These are phyloP conservation scores for Saccharomyces hybrid DNA, from an alignment of 1,139 yeast species.

Conservation along the genomic window DNA sequence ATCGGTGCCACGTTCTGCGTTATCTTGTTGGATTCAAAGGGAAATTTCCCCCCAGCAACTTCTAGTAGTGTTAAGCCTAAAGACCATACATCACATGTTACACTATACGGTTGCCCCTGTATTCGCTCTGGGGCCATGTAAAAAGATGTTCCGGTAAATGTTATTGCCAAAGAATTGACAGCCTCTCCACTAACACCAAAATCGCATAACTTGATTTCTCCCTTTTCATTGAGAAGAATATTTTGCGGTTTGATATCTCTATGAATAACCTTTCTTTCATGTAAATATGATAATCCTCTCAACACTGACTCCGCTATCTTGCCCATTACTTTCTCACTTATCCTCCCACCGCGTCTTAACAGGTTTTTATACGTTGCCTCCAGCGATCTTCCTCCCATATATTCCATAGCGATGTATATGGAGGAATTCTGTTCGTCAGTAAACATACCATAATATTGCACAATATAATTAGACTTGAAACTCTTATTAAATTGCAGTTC, in stretches of 20 bases:
- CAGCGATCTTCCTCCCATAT: conserved; percentile 84
- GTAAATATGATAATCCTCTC: conserved; percentile 76
- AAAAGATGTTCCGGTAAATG: conserved; percentile 93
- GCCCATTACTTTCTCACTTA: conserved; percentile 87
- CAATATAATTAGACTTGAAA: conserved; percentile 77
- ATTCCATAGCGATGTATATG: conserved; percentile 91
- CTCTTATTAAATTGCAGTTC: conserved; percentile 81
- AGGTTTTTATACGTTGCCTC: conserved; percentile 77
- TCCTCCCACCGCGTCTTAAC: conserved; percentile 61
- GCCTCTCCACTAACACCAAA: conserved; percentile 98
- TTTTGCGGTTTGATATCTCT: conserved; percentile 92
- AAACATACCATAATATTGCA: conserved; percentile 86
- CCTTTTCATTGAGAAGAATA: conserved; percentile 62
- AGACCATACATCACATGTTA: conserved; percentile 94
- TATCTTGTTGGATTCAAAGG: conserved; percentile 40
- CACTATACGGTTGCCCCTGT: conserved; percentile 89
- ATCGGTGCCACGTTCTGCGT: conserved; percentile 56
- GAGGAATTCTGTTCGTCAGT: conserved; percentile 65
- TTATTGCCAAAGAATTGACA: conserved; percentile 86
- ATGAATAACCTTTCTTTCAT: conserved; percentile 81
- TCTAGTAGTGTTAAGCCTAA: conserved; percentile 83
- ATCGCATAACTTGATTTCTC: conserved; percentile 88
- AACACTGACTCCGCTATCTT: conserved; percentile 81
- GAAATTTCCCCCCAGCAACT: conserved; percentile 84
- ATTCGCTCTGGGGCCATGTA: conserved; percentile 98